Conservation (phyloP, 192 early-diverging fungal species). For the Dispira parvispora region DNA sequence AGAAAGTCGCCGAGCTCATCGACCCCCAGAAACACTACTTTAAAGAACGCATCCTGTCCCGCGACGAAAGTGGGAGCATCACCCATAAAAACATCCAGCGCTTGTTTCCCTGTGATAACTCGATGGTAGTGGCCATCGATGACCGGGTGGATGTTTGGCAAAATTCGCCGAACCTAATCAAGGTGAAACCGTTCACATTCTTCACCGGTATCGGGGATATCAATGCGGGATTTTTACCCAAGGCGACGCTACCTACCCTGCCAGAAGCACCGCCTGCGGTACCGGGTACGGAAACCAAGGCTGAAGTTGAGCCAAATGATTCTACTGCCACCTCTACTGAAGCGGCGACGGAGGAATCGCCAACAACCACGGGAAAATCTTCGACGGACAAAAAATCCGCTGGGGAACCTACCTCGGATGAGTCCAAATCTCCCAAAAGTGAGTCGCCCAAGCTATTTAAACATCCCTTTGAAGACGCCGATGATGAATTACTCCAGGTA, state of each 20-base stretch:
- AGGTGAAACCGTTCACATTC: slow-evolving; percentile 82
- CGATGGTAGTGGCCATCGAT: slow-evolving; percentile 93
- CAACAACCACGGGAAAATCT: slow-evolving; percentile 12
- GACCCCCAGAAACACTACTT: slow-evolving; percentile 72
- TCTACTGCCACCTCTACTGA: slow-evolving; percentile 13
- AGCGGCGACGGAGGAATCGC: slow-evolving; percentile 1
- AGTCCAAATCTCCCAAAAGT: neutral
- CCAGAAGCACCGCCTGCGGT: neutral
- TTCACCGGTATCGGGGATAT: slow-evolving; percentile 94
- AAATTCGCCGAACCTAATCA: slow-evolving; percentile 76
- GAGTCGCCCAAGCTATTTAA: slow-evolving; percentile 24
- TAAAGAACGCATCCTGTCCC: slow-evolving; percentile 72
- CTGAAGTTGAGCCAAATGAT: slow-evolving; percentile 12
- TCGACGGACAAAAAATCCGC: slow-evolving; percentile 18
- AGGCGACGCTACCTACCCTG: slow-evolving; percentile 16
- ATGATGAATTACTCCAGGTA: slow-evolving; percentile 36
- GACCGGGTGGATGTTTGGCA: slow-evolving; percentile 93
- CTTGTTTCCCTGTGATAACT: slow-evolving; percentile 85
- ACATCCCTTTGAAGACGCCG: slow-evolving; percentile 29
- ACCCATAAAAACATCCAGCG: slow-evolving; percentile 63
- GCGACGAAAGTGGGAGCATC: slow-evolving; percentile 81
- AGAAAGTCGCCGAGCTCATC: slow-evolving; percentile 66
- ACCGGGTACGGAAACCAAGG: neutral
- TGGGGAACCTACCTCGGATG: neutral
- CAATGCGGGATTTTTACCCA: slow-evolving; percentile 52